phyloP scores from a whole-genome alignment of 768 basidiomycete species.

The Leccinum longicurvipes region DNA sequence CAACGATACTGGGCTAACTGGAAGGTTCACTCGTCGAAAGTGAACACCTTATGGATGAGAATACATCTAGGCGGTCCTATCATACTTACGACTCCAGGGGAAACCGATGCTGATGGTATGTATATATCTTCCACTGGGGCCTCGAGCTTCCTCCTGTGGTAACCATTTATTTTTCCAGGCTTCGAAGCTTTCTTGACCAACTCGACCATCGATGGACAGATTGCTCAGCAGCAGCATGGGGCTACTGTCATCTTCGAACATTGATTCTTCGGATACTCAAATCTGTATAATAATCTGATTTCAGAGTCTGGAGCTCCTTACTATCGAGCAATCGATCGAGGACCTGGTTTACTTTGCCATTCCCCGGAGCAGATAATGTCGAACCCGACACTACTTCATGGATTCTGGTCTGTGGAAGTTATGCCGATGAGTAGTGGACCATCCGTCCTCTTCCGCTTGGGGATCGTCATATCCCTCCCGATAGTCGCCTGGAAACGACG shows the following conservation, averaged over 20 bases:
- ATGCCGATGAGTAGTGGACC: neutral
- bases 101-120: conserved; percentile 48
- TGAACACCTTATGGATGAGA: neutral
- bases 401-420: neutral
- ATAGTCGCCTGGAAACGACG: too few species aligned
- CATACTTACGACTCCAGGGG: conserved; percentile 54
- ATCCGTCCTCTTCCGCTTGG: too few species aligned
- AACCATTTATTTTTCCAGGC: conserved; percentile 7
- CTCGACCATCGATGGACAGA: conserved; percentile 55
- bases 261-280: conserved; percentile 72
- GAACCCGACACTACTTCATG: conserved; percentile 45
- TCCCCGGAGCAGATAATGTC: conserved; percentile 61
- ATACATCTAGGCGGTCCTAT: conserved; percentile 24
- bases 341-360: conserved; percentile 74
- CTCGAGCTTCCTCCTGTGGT: neutral
- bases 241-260: conserved; percentile 66
- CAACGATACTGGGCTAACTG: conserved; percentile 72
- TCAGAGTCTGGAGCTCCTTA: conserved; percentile 59
- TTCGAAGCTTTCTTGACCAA: conserved; percentile 59
- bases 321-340: conserved; percentile 71
- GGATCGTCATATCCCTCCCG: too few species aligned
- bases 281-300: conserved; percentile 59
- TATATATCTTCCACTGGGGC: neutral
- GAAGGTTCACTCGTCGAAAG: conserved; percentile 37
- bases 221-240: conserved; percentile 64